phyloP scores from a whole-genome alignment of 495 filamentous ascomycete species.

The Alectoria sarmentosa region DNA sequence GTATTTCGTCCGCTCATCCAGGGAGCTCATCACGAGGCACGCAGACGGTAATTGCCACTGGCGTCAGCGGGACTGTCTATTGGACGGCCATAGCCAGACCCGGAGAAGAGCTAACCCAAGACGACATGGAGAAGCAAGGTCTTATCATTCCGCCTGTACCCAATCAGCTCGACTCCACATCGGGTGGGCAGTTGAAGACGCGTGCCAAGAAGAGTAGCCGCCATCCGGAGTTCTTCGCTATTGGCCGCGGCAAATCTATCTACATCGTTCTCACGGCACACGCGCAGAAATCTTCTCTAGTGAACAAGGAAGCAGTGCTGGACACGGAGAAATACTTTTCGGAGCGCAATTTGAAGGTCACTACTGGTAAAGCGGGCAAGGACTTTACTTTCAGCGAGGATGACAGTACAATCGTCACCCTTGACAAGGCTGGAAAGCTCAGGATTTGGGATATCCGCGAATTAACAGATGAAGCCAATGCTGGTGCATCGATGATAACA shows the following conservation, averaged over 20 bases:
- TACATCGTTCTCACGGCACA: conserved; percentile 80
- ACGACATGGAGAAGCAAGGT: conserved; percentile 65
- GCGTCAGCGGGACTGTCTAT: conserved; percentile 88
- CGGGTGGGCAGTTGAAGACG: conserved; percentile 90
- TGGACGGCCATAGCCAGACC: conserved; percentile 71
- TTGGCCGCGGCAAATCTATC: conserved; percentile 92
- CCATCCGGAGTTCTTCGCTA: conserved; percentile 87
- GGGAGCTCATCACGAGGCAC: conserved; percentile 42
- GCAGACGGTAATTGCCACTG: conserved; percentile 83
- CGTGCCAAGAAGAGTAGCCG: conserved; percentile 80
- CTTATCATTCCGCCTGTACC: conserved; percentile 75
- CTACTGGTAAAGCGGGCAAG: conserved; percentile 95
- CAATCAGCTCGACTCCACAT: conserved; percentile 68
- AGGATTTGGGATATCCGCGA: conserved; percentile 95
- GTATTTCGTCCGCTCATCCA: conserved; percentile 56
- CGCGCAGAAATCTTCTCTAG: conserved; percentile 61
- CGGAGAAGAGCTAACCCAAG: conserved; percentile 66
- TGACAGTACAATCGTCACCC: conserved; percentile 85
- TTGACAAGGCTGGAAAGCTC: conserved; percentile 90
- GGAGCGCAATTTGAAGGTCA: conserved; percentile 81
- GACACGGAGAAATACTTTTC: conserved; percentile 80
- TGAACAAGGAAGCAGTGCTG: conserved; percentile 62
- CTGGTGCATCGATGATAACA: conserved; percentile 43
- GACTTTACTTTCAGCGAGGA: conserved; percentile 97
- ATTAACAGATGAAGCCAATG: conserved; percentile 54